Evolutionary conservation across 179 eudicot species (phyloP).

Genomic region (Dionaea muscipula): DNA sequence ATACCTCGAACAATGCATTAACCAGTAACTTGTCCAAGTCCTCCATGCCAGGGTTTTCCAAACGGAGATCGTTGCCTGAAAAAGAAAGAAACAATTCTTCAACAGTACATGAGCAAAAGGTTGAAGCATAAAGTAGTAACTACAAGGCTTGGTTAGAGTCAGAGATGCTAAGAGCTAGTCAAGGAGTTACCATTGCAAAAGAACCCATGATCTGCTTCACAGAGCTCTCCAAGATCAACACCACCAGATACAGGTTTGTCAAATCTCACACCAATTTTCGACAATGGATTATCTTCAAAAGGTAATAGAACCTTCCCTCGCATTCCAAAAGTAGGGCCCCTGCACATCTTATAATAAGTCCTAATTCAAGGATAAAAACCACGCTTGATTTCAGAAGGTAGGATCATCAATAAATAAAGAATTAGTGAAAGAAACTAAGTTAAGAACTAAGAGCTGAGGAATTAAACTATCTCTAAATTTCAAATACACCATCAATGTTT

Average conservation of each 20-base stretch:
- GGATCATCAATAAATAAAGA: conserved; percentile 1
- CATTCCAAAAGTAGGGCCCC: conserved; percentile 72
- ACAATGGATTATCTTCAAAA: conserved; percentile 68
- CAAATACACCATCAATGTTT: too few relatives aligned
- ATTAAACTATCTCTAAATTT: background rate
- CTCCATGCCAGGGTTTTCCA: conserved; percentile 61
- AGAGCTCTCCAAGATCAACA: conserved; percentile 72
- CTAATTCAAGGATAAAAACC: background rate
- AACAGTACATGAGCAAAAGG: conserved; percentile 9
- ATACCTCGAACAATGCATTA: conserved; percentile 68
- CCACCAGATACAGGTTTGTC: conserved; percentile 72
- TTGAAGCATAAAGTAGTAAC: conserved; percentile 8
- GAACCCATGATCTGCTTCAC: conserved; percentile 71
- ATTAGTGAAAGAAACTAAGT: conserved; percentile 3
- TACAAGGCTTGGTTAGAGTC: conserved; percentile 11
- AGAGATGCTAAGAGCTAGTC: conserved; percentile 5
- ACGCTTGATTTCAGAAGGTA: conserved; percentile 1
- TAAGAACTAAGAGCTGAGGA: background rate
- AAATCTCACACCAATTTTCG: conserved; percentile 87
- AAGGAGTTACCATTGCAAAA: conserved; percentile 66
- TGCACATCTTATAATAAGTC: conserved; percentile 13
- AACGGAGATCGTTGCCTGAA: conserved; percentile 57
- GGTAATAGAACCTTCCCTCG: conserved; percentile 79
- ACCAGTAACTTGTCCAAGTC: conserved; percentile 67
- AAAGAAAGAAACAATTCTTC: conserved; percentile 14